Evolutionary conservation across 2,329 filamentous ascomycete species (phyloP).

Genomic region (Fusarium oligoseptatum): DNA sequence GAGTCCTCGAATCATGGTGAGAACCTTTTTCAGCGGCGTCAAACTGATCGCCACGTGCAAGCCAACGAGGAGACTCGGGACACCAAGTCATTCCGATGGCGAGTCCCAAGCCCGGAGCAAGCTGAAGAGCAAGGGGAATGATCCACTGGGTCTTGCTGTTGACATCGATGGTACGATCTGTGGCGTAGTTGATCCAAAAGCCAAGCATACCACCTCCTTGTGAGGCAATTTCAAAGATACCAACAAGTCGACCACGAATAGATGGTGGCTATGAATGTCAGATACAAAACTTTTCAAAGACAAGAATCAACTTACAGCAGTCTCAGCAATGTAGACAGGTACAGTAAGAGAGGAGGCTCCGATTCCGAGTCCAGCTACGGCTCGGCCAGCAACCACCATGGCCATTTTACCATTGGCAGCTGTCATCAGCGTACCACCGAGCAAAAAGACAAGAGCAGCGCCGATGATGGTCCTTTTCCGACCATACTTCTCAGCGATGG

Average conservation of each 20-base stretch:
- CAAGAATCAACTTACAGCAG: conserved; percentile 34
- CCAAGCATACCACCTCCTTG: conserved; percentile 54
- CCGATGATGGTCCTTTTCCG: conserved; percentile 61
- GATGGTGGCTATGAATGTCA: conserved; percentile 54
- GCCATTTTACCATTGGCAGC: conserved; percentile 50
- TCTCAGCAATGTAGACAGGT: conserved; percentile 59
- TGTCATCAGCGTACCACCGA: conserved; percentile 53
- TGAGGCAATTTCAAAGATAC: conserved; percentile 62
- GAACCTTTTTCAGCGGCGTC: conserved; percentile 57
- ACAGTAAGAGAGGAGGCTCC: conserved; percentile 64
- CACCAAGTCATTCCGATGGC: conserved; percentile 68
- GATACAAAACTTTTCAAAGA: not conserved
- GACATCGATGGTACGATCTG: conserved; percentile 46
- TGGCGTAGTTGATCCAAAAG: conserved; percentile 55
- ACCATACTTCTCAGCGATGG: conserved; percentile 62
- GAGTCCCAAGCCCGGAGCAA: conserved; percentile 67
- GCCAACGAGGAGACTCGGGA: conserved; percentile 71
- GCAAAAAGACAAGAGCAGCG: conserved; percentile 57
- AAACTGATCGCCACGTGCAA: conserved; percentile 70
- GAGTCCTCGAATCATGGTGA: conserved; percentile 53
- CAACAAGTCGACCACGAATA: conserved; percentile 64
- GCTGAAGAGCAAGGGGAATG: conserved; percentile 70
- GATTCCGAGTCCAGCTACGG: conserved; percentile 65
- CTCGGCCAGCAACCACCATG: conserved; percentile 62
- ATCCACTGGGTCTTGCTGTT: conserved; percentile 59